Conservation (phyloP, 1,284 basidiomycete genomes). For the Hemileccinum hortonii region DNA sequence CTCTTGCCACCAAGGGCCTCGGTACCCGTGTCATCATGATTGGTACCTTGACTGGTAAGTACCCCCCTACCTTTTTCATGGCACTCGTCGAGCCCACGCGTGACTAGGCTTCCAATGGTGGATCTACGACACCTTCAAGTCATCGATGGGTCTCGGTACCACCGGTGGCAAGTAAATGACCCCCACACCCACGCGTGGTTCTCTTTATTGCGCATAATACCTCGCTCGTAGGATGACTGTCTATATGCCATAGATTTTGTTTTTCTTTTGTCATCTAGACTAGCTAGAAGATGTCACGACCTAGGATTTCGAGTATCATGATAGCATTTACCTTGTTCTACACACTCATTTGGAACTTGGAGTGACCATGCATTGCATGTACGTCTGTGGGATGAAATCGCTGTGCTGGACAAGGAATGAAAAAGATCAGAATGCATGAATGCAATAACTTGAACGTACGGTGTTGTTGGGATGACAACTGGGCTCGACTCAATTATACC, state of each 20-base stretch:
- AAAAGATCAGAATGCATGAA: too few species aligned
- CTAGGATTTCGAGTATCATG: neutral
- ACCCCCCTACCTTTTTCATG: neutral
- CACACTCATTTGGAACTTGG: neutral
- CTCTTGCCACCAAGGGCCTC: slow-evolving; percentile 75
- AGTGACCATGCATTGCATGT: too few species aligned
- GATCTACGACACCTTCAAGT: slow-evolving; percentile 84
- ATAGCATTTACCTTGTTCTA: neutral
- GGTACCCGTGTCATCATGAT: slow-evolving; percentile 82
- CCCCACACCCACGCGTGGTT: neutral
- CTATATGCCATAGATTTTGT: slow-evolving; percentile 6
- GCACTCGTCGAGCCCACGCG: slow-evolving; percentile 2
- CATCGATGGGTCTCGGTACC: slow-evolving; percentile 76
- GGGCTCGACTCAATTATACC: too few species aligned
- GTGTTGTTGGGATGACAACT: too few species aligned
- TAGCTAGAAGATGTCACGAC: slow-evolving; percentile 14
- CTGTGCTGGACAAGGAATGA: too few species aligned
- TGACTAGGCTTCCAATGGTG: slow-evolving; percentile 78
- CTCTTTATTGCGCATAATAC: slow-evolving; percentile 6
- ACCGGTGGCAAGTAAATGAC: slow-evolving; percentile 74
- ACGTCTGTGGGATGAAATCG: too few species aligned
- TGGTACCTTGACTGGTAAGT: slow-evolving; percentile 65
- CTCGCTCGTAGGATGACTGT: slow-evolving; percentile 6
- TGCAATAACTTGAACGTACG: too few species aligned
- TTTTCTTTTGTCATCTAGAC: slow-evolving; percentile 8